These are phyloP conservation scores for Cicer bijugum DNA, from an alignment of 306 rosid genomes.

Conservation along the genomic window DNA sequence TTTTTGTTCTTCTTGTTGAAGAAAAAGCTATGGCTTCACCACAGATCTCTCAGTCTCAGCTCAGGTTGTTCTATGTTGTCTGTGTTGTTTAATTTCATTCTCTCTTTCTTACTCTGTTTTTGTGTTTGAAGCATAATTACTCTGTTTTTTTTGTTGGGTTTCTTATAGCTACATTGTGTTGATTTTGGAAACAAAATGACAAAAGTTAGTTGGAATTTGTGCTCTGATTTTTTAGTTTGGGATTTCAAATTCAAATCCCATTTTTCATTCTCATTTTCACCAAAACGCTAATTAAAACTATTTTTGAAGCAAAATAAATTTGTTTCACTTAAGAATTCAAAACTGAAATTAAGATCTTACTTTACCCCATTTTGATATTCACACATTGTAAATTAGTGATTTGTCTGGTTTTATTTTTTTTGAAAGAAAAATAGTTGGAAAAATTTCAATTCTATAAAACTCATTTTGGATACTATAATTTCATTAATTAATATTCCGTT, in stretches of 20 bases:
- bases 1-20: slow-evolving; percentile 53
- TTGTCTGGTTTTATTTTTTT: background rate
- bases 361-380: background rate
- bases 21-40: slow-evolving; percentile 53
- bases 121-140: background rate
- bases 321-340: background rate
- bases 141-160: slow-evolving; percentile 29
- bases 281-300: background rate
- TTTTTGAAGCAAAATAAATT: background rate
- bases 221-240: too few relatives aligned
- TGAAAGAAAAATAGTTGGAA: background rate
- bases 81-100: background rate
- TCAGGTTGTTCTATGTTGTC: slow-evolving; percentile 40
- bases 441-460: background rate
- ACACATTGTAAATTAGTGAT: slow-evolving; percentile 13
- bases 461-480: background rate
- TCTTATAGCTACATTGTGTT: slow-evolving; percentile 40
- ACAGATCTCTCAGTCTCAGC: slow-evolving; percentile 54
- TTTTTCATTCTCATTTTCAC: background rate
- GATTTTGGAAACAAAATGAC: background rate
- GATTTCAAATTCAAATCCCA: background rate
- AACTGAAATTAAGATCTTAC: background rate
- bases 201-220: background rate
- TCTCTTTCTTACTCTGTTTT: slow-evolving; percentile 31
- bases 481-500: background rate